A percentile compares a stretch with the other conserved stretches of the same genome.
These are phyloP conservation scores for Plasmodium yoelii DNA, from an alignment of 169 alveolate species.

Conservation along the genomic window DNA sequence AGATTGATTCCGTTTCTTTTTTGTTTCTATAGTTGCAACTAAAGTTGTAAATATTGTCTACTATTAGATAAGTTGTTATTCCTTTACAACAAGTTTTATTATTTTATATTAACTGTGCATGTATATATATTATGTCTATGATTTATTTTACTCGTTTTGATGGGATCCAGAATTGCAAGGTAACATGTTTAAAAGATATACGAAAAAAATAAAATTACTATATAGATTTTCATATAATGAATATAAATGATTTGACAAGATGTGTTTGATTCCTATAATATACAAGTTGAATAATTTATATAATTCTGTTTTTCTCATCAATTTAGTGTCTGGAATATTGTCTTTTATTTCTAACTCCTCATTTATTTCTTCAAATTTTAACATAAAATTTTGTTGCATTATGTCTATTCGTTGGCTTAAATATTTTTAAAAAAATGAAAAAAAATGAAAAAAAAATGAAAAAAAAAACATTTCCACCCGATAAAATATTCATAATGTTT, in stretches of 20 bases:
- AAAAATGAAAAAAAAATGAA: no score
- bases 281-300: constrained; percentile 25
- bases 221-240: constrained; percentile 36
- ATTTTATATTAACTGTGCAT: no score
- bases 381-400: constrained; percentile 18
- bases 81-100: no score
- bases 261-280: constrained; percentile 15
- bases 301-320: constrained; percentile 27
- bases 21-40: no score
- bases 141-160: no score
- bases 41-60: no score
- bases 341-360: constrained; percentile 20
- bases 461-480: no score
- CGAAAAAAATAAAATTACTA: constrained; percentile 31
- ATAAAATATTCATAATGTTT: no score
- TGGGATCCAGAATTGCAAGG: background rate
- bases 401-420: constrained; percentile 28
- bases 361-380: constrained; percentile 23
- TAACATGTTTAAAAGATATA: constrained; percentile 25
- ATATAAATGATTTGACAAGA: constrained; percentile 23
- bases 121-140: no score
- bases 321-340: background rate
- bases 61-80: no score
- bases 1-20: no score
- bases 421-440: background rate